These are phyloP conservation scores for Chloroidium sp. DNA, from an alignment of 163 green algal genomes.

Conservation along the genomic window DNA sequence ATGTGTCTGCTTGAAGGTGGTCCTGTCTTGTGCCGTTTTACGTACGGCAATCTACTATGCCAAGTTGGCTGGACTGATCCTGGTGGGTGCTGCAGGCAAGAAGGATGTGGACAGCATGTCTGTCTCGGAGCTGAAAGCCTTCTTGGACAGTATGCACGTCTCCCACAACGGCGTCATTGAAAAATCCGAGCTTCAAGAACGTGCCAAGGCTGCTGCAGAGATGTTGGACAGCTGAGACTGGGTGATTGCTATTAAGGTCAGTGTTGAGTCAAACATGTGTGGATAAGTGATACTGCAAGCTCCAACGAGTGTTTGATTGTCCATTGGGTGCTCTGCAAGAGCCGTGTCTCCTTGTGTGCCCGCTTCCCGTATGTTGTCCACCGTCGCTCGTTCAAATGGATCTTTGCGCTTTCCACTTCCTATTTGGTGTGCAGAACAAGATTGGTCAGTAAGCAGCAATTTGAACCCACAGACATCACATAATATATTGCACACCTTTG, in stretches of 20 bases:
- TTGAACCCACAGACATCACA: too few species aligned
- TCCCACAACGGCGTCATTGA: conserved; percentile 6
- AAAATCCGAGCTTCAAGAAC: conserved; percentile 12
- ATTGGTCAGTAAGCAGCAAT: too few species aligned
- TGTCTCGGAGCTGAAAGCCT: conserved; percentile 17
- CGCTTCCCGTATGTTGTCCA: too few species aligned
- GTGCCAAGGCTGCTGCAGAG: conserved; percentile 9
- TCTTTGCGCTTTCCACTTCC: too few species aligned
- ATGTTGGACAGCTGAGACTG: neutral
- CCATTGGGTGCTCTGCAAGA: neutral
- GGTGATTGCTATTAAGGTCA: neutral
- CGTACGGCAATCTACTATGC: neutral
- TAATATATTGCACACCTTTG: too few species aligned
- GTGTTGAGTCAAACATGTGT: neutral
- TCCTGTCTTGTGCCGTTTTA: neutral
- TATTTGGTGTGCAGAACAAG: too few species aligned
- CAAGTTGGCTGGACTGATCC: neutral
- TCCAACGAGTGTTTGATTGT: neutral
- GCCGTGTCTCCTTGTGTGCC: too few species aligned
- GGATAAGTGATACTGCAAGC: too few species aligned
- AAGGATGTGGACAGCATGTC: conserved; percentile 10
- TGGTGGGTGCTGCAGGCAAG: neutral
- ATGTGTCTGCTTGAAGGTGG: too few species aligned
- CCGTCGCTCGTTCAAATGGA: too few species aligned
- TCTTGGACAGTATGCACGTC: conserved; percentile 5